phyloP scores from a whole-genome alignment of 1,284 basidiomycete species.

The Puccinia hordei region DNA sequence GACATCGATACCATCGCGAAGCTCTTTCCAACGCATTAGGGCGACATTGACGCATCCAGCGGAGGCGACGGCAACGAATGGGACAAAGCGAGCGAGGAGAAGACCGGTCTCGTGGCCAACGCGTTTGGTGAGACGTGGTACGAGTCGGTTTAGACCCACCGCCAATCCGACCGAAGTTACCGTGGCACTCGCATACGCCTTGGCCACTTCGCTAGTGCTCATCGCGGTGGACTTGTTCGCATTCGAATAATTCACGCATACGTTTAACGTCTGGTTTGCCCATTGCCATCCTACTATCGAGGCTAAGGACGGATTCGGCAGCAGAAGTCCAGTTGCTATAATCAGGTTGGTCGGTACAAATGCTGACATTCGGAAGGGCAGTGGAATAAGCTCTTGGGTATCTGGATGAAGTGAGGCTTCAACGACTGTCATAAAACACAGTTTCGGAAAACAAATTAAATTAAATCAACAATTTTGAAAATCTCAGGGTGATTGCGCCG shows the following conservation, averaged over 20 bases:
- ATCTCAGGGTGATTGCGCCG: too few relatives aligned
- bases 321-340: slow-evolving; percentile 62
- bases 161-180: slow-evolving; percentile 62
- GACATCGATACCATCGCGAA: slow-evolving; percentile 64
- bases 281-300: slow-evolving; percentile 65
- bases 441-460: neutral
- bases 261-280: slow-evolving; percentile 64
- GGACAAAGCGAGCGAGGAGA: slow-evolving; percentile 61
- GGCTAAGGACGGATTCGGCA: slow-evolving; percentile 59
- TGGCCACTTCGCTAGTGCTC: slow-evolving; percentile 54
- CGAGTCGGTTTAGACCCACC: slow-evolving; percentile 61
- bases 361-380: slow-evolving; percentile 64
- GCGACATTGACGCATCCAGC: slow-evolving; percentile 64
- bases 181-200: slow-evolving; percentile 64
- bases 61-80: slow-evolving; percentile 64
- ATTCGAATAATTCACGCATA: slow-evolving; percentile 57
- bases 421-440: slow-evolving; percentile 54
- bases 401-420: slow-evolving; percentile 62
- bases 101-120: slow-evolving; percentile 57
- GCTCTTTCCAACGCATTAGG: slow-evolving; percentile 66
- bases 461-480: neutral
- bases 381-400: slow-evolving; percentile 61
- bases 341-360: slow-evolving; percentile 66
- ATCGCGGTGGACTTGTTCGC: slow-evolving; percentile 55
- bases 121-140: slow-evolving; percentile 60